Base-by-base conservation (phyloP, 2,329 filamentous ascomycete species). In the Ophiocordyceps camponoti-leonardi region DNA sequence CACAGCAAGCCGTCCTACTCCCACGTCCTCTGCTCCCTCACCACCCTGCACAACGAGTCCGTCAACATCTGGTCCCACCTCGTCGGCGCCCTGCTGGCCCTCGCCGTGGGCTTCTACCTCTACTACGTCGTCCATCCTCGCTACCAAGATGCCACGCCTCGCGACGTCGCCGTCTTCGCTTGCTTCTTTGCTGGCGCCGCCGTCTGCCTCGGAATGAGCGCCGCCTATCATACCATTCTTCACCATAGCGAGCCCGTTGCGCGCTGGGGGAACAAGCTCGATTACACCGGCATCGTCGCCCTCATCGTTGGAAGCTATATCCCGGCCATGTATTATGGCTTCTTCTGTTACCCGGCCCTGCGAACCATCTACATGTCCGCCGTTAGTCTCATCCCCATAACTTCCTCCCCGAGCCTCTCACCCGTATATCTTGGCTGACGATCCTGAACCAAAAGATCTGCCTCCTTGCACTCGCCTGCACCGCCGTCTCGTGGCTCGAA, bases 221-320 rank as follows among this genome's bases (percentile, higher is more conserved):
- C 86, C 6, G 83, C 81, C 3, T 98, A 80, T 59, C 92, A 98
- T 60, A 75, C 84, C 2, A 74, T 95, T 43, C 78, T 73, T 20
- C 94, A 95, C 52, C 92, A 98, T 61, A 92, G 84, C 18, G 75
- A 78, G 35, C 63, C 65, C 2, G 85, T 95, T 14, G 79, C 83
- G 2, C 80, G 76, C 49, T 84, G 86, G 68, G 88, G 88, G 12
- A 96, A 96, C 60, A 86, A 94, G 61, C 67, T 96, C 47, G 92
- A 98, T 60, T 96, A 98, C 60, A 77, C 90, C 6, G 92, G 92
- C 7, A 98, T 98, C 53, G 85, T 96, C 28, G 77, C 81, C 43
- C 67, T 98, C 52, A 96, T 96, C 48, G 84, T 90, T 52, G 92
- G 92, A 7, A 90, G 83, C 59, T 94, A 90, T 58, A 77, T 96